Conservation (phyloP, 129 eudicot species). For the Rutidosis leptorrhynchoides region DNA sequence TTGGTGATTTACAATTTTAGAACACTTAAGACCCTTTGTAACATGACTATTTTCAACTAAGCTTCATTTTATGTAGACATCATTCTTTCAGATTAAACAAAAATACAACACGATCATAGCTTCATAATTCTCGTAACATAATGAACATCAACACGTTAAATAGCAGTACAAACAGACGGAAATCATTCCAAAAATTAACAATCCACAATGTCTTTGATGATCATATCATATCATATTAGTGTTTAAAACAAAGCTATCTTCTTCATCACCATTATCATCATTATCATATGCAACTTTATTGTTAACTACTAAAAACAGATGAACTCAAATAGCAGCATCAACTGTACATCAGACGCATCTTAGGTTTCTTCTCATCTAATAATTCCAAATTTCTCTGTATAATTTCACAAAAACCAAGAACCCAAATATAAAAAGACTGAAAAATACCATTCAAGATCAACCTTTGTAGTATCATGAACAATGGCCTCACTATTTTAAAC, state of each 20-base stretch:
- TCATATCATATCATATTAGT: constrained; percentile 10
- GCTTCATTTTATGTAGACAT: too few species aligned
- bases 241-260: constrained; percentile 14
- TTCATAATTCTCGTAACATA: background rate
- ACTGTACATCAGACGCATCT: constrained; percentile 38
- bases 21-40: too few species aligned
- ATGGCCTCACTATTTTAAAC: constrained; percentile 12
- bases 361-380: constrained; percentile 35
- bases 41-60: too few species aligned
- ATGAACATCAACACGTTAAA: constrained; percentile 14
- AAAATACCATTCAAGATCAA: constrained; percentile 25
- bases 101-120: constrained; percentile 6
- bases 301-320: constrained; percentile 29
- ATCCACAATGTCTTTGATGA: constrained; percentile 1
- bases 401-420: constrained; percentile 18
- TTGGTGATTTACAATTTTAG: too few species aligned
- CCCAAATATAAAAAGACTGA: background rate
- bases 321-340: constrained; percentile 35
- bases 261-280: constrained; percentile 13
- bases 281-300: constrained; percentile 36
- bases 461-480: background rate
- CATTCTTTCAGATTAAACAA: too few species aligned
- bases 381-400: constrained; percentile 22
- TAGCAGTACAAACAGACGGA: constrained; percentile 5
- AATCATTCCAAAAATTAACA: constrained; percentile 1